These are phyloP conservation scores for Aspergillus puulaauensis DNA, from an alignment of 2,329 filamentous ascomycete genomes.

Conservation along the genomic window DNA sequence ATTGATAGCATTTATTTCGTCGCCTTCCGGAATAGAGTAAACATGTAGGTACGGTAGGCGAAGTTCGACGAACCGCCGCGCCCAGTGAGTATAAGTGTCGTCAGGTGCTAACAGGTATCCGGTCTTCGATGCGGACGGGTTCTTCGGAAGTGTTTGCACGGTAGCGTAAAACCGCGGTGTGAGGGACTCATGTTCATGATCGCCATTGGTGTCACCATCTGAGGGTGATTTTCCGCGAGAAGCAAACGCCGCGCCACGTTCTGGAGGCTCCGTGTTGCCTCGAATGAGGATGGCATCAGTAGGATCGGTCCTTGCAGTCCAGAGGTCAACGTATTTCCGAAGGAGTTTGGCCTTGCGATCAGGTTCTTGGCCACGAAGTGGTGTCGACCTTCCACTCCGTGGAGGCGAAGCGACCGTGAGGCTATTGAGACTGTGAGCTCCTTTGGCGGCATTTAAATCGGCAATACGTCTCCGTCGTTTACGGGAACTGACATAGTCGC, in stretches of 20 bases:
- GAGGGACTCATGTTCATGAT: conserved; percentile 35
- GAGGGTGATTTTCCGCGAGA: conserved; percentile 22
- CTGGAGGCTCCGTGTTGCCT: conserved; percentile 45
- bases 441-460: conserved; percentile 70
- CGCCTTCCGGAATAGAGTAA: conserved; percentile 79
- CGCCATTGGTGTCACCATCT: conserved; percentile 27
- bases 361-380: conserved; percentile 33
- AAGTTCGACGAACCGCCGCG: conserved; percentile 89
- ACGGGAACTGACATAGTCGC: conserved; percentile 75
- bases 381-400: conserved; percentile 37
- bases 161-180: conserved; percentile 70
- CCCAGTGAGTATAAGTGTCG: conserved; percentile 74
- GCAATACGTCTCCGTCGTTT: conserved; percentile 72
- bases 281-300: conserved; percentile 46
- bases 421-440: conserved; percentile 41
- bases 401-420: conserved; percentile 33
- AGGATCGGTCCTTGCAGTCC: conserved; percentile 41
- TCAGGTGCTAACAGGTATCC: conserved; percentile 86
- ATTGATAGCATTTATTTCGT: conserved; percentile 87
- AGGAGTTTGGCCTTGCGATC: conserved; percentile 40
- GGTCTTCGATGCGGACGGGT: conserved; percentile 75
- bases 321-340: conserved; percentile 43
- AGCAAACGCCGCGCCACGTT: conserved; percentile 34
- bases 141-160: conserved; percentile 77
- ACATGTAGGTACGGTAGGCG: conserved; percentile 89